A percentile compares a stretch with the other conserved stretches of the same genome.
Evolutionary conservation across 169 alveolate genomes (phyloP).

Genomic region (Plasmodium chabaudi): DNA sequence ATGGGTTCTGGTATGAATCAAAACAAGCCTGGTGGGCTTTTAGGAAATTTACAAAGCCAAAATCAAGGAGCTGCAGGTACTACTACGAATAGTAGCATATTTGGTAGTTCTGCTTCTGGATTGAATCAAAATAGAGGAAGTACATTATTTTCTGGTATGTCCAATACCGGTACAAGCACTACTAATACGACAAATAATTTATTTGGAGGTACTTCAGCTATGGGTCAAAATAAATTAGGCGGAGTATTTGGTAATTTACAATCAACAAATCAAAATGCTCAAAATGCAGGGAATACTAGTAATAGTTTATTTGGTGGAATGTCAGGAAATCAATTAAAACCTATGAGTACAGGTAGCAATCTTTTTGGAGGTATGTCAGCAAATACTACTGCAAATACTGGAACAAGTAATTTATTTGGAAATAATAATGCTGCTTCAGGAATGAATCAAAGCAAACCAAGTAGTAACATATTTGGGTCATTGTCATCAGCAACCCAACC

Average conservation of each 20-base stretch:
- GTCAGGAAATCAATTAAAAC: constrained; percentile 13
- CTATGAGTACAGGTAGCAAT: constrained; percentile 21
- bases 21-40: constrained; percentile 37
- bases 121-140: constrained; percentile 33
- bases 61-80: constrained; percentile 14
- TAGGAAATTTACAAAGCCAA: constrained; percentile 20
- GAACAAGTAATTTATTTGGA: constrained; percentile 48
- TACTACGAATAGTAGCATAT: constrained; percentile 6
- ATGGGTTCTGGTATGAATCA: constrained; percentile 26
- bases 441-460: constrained; percentile 38
- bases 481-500: constrained; percentile 49
- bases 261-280: constrained; percentile 24
- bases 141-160: constrained; percentile 39
- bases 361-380: constrained; percentile 63
- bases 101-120: constrained; percentile 27
- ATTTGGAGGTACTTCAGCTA: constrained; percentile 43
- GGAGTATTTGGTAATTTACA: constrained; percentile 34
- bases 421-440: background rate
- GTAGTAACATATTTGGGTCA: constrained; percentile 49
- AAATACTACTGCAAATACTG: constrained; percentile 28
- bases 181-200: constrained; percentile 19
- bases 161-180: constrained; percentile 11
- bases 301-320: constrained; percentile 31
- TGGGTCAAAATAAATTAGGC: constrained; percentile 49
- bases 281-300: background rate